Evolutionary conservation across 208 protist species (phyloP).

Genomic region (Crithidia brevicula): DNA sequence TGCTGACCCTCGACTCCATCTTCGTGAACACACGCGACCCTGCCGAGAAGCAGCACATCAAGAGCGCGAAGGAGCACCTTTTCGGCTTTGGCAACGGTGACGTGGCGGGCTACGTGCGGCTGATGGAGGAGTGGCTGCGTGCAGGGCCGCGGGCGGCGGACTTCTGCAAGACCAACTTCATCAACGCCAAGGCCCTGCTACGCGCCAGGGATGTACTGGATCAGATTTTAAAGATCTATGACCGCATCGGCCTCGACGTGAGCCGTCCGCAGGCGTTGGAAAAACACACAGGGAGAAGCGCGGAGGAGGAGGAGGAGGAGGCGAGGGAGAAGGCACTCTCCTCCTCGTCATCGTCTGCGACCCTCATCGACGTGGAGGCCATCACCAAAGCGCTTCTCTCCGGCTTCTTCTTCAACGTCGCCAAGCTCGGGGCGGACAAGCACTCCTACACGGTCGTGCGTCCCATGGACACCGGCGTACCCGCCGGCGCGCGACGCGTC

Average conservation of each 20-base stretch:
- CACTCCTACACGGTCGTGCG: slow-evolving; percentile 77
- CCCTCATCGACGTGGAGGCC: slow-evolving; percentile 52
- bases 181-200: slow-evolving; percentile 71
- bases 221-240: slow-evolving; percentile 85
- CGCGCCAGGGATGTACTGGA: slow-evolving; percentile 86
- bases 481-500: slow-evolving; percentile 12
- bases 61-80: slow-evolving; percentile 74
- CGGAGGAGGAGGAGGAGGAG: neutral
- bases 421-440: slow-evolving; percentile 78
- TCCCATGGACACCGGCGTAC: slow-evolving; percentile 62
- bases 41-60: slow-evolving; percentile 61
- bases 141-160: slow-evolving; percentile 58
- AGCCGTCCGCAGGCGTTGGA: neutral
- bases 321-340: slow-evolving; percentile 22
- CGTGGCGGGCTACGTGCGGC: slow-evolving; percentile 75
- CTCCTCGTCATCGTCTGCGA: neutral
- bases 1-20: slow-evolving; percentile 94
- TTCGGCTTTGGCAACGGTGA: slow-evolving; percentile 88
- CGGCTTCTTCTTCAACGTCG: slow-evolving; percentile 92
- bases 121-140: slow-evolving; percentile 89
- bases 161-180: slow-evolving; percentile 82
- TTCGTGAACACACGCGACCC: slow-evolving; percentile 96
- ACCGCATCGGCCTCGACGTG: slow-evolving; percentile 79
- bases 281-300: neutral
- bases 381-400: slow-evolving; percentile 80